A percentile compares a stretch with the other conserved stretches of the same genome.
These are phyloP conservation scores for Aristolochia fimbriata DNA, from an alignment of 164 flowering plant species.

Conservation along the genomic window DNA sequence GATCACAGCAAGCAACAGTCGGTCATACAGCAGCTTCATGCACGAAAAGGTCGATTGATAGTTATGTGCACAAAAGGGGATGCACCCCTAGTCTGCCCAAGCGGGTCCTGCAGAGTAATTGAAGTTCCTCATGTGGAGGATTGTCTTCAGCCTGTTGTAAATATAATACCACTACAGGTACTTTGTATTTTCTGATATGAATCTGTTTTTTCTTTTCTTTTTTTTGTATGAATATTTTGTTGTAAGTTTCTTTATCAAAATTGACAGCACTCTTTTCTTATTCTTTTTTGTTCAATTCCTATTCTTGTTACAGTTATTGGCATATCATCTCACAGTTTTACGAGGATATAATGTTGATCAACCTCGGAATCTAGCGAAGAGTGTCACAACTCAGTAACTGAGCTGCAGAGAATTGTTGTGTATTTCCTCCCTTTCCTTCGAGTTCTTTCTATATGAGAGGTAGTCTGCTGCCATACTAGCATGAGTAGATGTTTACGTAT, in stretches of 20 bases:
- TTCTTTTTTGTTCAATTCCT: not conserved
- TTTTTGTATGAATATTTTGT: not conserved
- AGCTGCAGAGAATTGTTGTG: no score
- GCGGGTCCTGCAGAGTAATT: constrained; percentile 65
- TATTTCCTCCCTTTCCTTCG: no score
- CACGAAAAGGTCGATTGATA: constrained; percentile 87
- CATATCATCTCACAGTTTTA: constrained; percentile 86
- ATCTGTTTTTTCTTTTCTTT: not conserved
- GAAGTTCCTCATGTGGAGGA: constrained; percentile 95
- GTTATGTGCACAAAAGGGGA: constrained; percentile 92
- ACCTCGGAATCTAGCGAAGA: constrained; percentile 95
- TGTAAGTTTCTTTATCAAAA: not conserved
- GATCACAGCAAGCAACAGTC: constrained; percentile 92
- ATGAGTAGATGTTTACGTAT: no score
- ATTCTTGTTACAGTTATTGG: constrained; percentile 29
- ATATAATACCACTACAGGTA: constrained; percentile 93
- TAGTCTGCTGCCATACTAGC: no score
- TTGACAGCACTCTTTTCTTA: not conserved
- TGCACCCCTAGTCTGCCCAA: constrained; percentile 49
- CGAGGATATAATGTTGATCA: constrained; percentile 89
- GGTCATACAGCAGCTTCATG: constrained; percentile 93
- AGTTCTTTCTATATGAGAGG: no score
- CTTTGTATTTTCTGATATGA: not conserved
- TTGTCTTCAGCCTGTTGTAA: constrained; percentile 93
- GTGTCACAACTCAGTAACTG: constrained; percentile 69